A percentile compares a stretch with the other conserved stretches of the same genome.
These are phyloP conservation scores for Colletotrichum shisoi DNA, from an alignment of 2,329 filamentous ascomycete genomes.

Conservation along the genomic window DNA sequence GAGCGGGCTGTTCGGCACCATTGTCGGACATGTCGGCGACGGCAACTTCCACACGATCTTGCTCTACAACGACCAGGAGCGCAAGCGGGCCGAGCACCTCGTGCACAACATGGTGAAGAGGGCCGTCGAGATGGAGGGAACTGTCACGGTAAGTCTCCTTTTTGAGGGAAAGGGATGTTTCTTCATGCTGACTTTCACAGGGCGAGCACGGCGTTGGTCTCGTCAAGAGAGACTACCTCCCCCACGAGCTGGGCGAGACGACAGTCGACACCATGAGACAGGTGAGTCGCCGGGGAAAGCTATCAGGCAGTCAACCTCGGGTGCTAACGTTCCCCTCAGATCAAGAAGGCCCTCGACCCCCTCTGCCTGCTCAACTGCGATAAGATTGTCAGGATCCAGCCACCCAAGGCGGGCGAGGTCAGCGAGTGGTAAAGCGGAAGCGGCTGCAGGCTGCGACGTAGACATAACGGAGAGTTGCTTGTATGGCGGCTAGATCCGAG, in stretches of 20 bases:
- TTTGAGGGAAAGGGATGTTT: background rate
- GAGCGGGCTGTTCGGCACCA: constrained; percentile 56
- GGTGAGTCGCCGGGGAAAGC: constrained; percentile 54
- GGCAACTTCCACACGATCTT: constrained; percentile 78
- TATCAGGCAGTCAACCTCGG: no score
- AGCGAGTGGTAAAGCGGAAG: constrained; percentile 51
- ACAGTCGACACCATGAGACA: constrained; percentile 86
- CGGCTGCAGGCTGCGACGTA: background rate
- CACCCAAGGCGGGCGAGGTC: constrained; percentile 59
- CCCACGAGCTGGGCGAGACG: constrained; percentile 75
- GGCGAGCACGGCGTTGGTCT: constrained; percentile 86
- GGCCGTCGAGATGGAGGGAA: constrained; percentile 84
- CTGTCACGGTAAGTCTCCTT: constrained; percentile 68
- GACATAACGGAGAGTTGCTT: background rate
- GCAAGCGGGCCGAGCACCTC: constrained; percentile 70
- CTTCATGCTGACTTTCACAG: constrained; percentile 45
- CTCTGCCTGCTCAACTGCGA: constrained; percentile 74
- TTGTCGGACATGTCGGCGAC: constrained; percentile 78
- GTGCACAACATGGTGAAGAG: constrained; percentile 87
- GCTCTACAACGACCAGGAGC: constrained; percentile 71
- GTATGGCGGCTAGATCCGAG: background rate
- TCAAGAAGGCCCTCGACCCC: constrained; percentile 83
- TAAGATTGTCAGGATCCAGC: constrained; percentile 71
- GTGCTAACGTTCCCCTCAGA: constrained; percentile 53
- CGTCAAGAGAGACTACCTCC: constrained; percentile 83